Conservation (phyloP, 371 early-diverging fungal genomes). For the Apophysomyces ossiformis region DNA sequence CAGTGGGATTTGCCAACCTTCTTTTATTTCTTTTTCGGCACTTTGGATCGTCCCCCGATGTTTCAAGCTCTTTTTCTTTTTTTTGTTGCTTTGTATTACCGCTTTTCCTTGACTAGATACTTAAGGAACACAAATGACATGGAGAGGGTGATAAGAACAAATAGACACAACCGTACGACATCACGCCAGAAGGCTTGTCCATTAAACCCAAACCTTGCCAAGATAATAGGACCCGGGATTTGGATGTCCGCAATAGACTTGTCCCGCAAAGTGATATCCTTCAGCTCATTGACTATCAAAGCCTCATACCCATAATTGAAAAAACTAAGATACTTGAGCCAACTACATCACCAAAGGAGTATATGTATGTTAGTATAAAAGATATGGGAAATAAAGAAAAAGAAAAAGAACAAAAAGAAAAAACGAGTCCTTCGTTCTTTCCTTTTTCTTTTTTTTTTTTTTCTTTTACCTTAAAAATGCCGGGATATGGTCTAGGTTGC, state of each 20-base stretch:
- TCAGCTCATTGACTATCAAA: slow-evolving; percentile 74
- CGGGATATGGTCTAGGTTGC: slow-evolving; percentile 44
- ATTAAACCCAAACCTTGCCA: slow-evolving; percentile 53
- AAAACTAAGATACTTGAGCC: slow-evolving; percentile 80
- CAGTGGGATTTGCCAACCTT: neutral
- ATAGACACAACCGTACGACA: slow-evolving; percentile 29
- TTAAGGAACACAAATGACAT: slow-evolving; percentile 47
- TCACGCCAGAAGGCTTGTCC: slow-evolving; percentile 54
- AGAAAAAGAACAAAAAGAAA: too few species aligned
- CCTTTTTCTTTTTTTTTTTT: slow-evolving; percentile 1
- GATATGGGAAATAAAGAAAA: too few species aligned
- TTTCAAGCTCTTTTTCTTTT: neutral
- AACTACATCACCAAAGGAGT: slow-evolving; percentile 33
- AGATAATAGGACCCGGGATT: slow-evolving; percentile 52
- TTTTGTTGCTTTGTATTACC: slow-evolving; percentile 24
- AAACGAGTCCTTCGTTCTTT: neutral
- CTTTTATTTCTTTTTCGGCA: too few species aligned
- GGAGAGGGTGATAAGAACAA: slow-evolving; percentile 32
- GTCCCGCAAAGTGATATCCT: slow-evolving; percentile 51
- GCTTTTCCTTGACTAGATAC: slow-evolving; percentile 46
- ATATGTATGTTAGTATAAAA: too few species aligned
- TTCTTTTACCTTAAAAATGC: slow-evolving; percentile 40
- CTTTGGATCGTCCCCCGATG: too few species aligned
- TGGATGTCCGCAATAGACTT: slow-evolving; percentile 55
- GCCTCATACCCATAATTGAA: slow-evolving; percentile 92